phyloP scores from a whole-genome alignment of 768 basidiomycete species.

The Boletus subparvulus region DNA sequence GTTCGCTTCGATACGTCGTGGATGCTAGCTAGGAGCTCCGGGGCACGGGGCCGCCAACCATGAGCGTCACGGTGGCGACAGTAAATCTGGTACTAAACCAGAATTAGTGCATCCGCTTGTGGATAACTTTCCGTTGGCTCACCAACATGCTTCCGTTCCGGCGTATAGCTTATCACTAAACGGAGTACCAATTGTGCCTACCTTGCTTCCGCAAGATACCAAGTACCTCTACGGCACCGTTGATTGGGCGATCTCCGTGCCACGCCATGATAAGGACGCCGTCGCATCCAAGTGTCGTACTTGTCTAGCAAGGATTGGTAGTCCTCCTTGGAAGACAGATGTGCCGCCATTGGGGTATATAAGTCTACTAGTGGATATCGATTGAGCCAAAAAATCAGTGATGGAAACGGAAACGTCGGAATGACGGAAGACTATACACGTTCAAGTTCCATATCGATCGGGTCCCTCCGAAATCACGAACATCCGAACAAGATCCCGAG shows the following conservation, averaged over 20 bases:
- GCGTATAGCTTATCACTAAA: slow-evolving; percentile 5
- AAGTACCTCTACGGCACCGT: slow-evolving; percentile 80
- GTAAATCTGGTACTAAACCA: too few relatives aligned
- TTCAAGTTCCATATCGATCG: too few relatives aligned
- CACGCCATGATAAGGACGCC: slow-evolving; percentile 96
- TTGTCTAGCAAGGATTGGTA: slow-evolving; percentile 58
- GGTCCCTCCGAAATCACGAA: slow-evolving; percentile 2
- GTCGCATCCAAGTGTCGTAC: slow-evolving; percentile 95
- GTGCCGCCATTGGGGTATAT: slow-evolving; percentile 24
- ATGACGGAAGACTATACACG: too few relatives aligned
- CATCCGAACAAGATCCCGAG: too few relatives aligned
- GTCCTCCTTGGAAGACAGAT: slow-evolving; percentile 35
- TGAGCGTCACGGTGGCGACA: too few relatives aligned
- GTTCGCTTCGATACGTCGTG: too few relatives aligned
- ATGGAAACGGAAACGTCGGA: background rate
- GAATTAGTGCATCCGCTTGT: too few relatives aligned
- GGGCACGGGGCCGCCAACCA: too few relatives aligned
- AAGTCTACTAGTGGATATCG: slow-evolving; percentile 14
- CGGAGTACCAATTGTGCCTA: slow-evolving; percentile 38
- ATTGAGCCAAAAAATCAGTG: background rate
- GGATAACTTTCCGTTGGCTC: too few relatives aligned
- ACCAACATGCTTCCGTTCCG: too few relatives aligned
- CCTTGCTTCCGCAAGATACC: slow-evolving; percentile 67
- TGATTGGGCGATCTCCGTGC: slow-evolving; percentile 77
- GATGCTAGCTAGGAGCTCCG: too few relatives aligned